A percentile compares a stretch with the other conserved stretches of the same genome.
phyloP scores from a whole-genome alignment of 164 flowering plant genomes.

The Nymphaea thermarum region DNA sequence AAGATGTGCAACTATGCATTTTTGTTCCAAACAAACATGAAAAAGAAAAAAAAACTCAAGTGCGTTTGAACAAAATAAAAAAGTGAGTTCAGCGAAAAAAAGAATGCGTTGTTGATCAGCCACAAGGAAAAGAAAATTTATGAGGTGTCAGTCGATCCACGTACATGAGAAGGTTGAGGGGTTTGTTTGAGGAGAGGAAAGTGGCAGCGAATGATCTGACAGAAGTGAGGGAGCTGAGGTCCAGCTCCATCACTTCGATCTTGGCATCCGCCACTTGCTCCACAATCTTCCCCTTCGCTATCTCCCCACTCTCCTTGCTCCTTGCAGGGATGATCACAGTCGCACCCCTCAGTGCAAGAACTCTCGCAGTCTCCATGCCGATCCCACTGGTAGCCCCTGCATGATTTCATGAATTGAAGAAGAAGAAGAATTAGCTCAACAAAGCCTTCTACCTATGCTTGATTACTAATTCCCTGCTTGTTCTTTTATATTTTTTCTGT shows the following conservation, averaged over 20 bases:
- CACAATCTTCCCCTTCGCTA: slow-evolving; percentile 34
- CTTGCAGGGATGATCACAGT: slow-evolving; percentile 52
- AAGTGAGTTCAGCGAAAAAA: neutral
- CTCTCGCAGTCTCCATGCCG: slow-evolving; percentile 30
- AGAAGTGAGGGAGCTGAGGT: slow-evolving; percentile 52
- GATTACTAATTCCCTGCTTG: neutral
- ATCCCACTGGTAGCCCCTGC: slow-evolving; percentile 15
- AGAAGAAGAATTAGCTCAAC: too few species aligned
- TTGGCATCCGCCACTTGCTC: slow-evolving; percentile 43
- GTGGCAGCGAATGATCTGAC: slow-evolving; percentile 48
- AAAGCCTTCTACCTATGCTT: too few species aligned
- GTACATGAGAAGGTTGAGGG: slow-evolving; percentile 51
- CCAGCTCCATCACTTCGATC: slow-evolving; percentile 62
- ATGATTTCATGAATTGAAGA: too few species aligned
- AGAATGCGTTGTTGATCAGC: neutral
- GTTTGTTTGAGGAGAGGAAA: slow-evolving; percentile 33
- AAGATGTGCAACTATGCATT: too few species aligned
- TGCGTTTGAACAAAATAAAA: neutral
- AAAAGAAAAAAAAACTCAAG: neutral
- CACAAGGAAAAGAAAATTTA: neutral
- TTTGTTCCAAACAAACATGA: too few species aligned
- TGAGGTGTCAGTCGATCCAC: slow-evolving; percentile 4
- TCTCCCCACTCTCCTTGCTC: slow-evolving; percentile 30
- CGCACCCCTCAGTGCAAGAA: slow-evolving; percentile 60
- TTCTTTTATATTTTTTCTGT: too few species aligned